Evolutionary conservation across 257 asterid species (phyloP).

Genomic region (Solanum appendiculatum): DNA sequence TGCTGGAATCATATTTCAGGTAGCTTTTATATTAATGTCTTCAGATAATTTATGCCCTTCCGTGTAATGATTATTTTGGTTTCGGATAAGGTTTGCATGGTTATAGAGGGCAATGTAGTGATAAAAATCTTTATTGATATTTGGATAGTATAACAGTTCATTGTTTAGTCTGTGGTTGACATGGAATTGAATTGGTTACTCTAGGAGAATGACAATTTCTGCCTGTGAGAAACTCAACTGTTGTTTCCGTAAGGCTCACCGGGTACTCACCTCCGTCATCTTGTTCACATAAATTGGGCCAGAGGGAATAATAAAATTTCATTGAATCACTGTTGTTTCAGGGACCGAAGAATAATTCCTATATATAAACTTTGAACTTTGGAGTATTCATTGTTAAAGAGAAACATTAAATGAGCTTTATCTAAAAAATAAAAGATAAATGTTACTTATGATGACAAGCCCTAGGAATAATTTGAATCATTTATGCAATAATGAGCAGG

Average conservation of each 20-base stretch:
- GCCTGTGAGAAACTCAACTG: neutral
- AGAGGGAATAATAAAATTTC: neutral
- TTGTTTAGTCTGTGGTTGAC: neutral
- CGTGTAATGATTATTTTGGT: neutral
- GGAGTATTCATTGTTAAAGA: neutral
- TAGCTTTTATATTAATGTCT: constrained; percentile 6
- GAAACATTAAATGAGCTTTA: neutral
- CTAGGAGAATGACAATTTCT: neutral
- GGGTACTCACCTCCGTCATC: neutral
- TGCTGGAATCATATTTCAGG: constrained; percentile 81
- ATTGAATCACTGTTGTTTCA: neutral
- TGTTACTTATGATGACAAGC: neutral
- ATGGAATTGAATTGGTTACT: neutral
- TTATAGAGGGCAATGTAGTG: neutral
- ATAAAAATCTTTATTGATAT: neutral
- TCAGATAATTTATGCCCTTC: neutral
- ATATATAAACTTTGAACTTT: neutral
- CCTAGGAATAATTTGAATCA: neutral
- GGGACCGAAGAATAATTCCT: neutral
- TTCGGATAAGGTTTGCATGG: neutral
- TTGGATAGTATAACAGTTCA: neutral
- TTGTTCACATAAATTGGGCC: neutral
- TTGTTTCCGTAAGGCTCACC: neutral
- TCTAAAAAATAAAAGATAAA: neutral
- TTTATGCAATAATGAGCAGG: neutral